Evolutionary conservation across 805 yeast genomes (phyloP).

Genomic region (Yarrowia deformans): DNA sequence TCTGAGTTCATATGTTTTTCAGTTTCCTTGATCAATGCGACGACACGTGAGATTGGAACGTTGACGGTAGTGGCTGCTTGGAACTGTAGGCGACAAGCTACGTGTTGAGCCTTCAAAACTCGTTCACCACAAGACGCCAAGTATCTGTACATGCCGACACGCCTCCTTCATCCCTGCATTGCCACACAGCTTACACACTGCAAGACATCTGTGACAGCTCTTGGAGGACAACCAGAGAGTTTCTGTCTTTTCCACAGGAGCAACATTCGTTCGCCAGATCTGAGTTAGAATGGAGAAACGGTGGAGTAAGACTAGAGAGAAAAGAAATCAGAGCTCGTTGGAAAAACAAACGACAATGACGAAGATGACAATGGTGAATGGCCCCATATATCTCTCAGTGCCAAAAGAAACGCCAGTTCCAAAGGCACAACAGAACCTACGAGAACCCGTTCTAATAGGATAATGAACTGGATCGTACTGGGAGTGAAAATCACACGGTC

Average conservation of each 20-base stretch:
- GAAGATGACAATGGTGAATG: background rate
- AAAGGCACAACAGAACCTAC: no score
- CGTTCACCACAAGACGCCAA: background rate
- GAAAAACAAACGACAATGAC: background rate
- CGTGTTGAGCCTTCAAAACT: no score
- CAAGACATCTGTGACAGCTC: background rate
- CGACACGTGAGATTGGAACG: background rate
- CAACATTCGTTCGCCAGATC: constrained; percentile 9
- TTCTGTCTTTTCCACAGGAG: background rate
- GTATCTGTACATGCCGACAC: background rate
- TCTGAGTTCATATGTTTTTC: background rate
- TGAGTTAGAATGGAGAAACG: background rate
- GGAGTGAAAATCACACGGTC: background rate
- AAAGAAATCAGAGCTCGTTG: background rate
- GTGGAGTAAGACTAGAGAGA: constrained; percentile 13
- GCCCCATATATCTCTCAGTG: background rate
- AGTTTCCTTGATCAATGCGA: constrained; percentile 1
- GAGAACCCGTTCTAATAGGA: no score
- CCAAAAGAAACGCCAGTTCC: background rate
- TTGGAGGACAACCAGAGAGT: background rate
- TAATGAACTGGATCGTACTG: background rate
- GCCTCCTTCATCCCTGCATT: background rate
- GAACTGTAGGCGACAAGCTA: background rate
- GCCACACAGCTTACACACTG: background rate
- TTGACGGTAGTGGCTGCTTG: background rate